A percentile compares a stretch with the other conserved stretches of the same genome.
Evolutionary conservation across 2,329 filamentous ascomycete genomes (phyloP).

Genomic region (Verticillium zaregamsianum): DNA sequence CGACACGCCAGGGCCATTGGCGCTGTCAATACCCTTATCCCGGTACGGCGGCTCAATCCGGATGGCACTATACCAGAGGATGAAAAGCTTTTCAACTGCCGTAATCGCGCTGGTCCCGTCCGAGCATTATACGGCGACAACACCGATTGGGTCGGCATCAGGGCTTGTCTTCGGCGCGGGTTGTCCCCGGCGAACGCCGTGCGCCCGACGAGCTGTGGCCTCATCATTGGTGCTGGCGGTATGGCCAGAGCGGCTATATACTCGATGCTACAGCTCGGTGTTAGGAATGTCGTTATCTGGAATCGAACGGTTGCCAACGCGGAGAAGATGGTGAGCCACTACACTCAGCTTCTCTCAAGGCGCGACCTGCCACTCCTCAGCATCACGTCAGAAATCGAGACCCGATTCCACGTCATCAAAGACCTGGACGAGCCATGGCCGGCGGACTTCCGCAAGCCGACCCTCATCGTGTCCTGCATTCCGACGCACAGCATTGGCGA

Average conservation of each 20-base stretch:
- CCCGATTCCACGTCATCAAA: conserved; percentile 54
- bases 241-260: conserved; percentile 79
- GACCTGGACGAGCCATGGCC: conserved; percentile 63
- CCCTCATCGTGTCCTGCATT: conserved; percentile 73
- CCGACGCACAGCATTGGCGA: conserved; percentile 65
- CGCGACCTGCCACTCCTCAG: conserved; percentile 38
- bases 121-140: conserved; percentile 73
- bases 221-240: conserved; percentile 64
- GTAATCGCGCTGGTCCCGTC: conserved; percentile 62
- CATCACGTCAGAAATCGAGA: conserved; percentile 27
- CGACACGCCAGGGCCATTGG: conserved; percentile 71
- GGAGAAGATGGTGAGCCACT: conserved; percentile 63
- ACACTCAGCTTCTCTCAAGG: conserved; percentile 50
- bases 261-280: conserved; percentile 72
- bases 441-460: conserved; percentile 56
- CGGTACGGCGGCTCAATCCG: conserved; percentile 56
- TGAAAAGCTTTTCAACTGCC: conserved; percentile 46
- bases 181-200: conserved; percentile 69
- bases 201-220: conserved; percentile 47
- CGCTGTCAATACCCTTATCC: conserved; percentile 72
- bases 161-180: conserved; percentile 67
- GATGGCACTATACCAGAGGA: conserved; percentile 55
- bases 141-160: conserved; percentile 77
- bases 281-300: conserved; percentile 69
- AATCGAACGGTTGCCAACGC: conserved; percentile 69